These are phyloP conservation scores for Fusarium tricinctum DNA, from an alignment of 2,329 filamentous ascomycete genomes.

Conservation along the genomic window DNA sequence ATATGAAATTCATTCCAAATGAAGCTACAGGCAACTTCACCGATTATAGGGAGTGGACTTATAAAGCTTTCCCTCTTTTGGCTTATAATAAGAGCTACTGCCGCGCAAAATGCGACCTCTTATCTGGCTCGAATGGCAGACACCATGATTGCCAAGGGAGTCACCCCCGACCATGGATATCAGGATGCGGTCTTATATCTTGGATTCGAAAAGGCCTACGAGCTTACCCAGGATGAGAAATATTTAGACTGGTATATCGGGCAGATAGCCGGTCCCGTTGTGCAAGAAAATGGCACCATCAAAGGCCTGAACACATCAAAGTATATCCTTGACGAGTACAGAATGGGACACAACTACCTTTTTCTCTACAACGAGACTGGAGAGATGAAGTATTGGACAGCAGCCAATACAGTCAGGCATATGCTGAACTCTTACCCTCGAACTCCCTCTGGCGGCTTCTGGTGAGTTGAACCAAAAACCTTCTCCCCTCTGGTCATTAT, in stretches of 20 bases:
- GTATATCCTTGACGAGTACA: conserved; percentile 65
- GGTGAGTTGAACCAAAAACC: conserved; percentile 45
- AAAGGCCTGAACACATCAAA: conserved; percentile 60
- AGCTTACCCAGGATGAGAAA: conserved; percentile 57
- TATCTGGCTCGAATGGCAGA: conserved; percentile 56
- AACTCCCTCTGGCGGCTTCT: conserved; percentile 65
- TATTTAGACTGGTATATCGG: conserved; percentile 60
- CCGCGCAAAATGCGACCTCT: not conserved
- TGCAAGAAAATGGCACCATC: conserved; percentile 62
- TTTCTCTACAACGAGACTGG: conserved; percentile 61
- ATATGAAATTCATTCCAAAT: not conserved
- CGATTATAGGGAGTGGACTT: rapidly evolving
- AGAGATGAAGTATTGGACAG: conserved; percentile 62
- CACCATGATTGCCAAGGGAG: conserved; percentile 60
- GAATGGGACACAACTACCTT: conserved; percentile 65
- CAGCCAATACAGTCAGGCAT: conserved; percentile 59
- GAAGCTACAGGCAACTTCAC: not conserved
- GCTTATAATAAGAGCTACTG: rapidly evolving
- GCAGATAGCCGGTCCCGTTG: conserved; percentile 60
- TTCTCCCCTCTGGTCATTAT: rapidly evolving
- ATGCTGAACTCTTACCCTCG: conserved; percentile 64
- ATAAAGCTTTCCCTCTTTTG: rapidly evolving
- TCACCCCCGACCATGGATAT: conserved; percentile 58
- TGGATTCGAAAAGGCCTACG: conserved; percentile 62
- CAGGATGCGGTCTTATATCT: conserved; percentile 62